Conservation (phyloP, 169 alveolate genomes). For the Plasmodium ovale region DNA sequence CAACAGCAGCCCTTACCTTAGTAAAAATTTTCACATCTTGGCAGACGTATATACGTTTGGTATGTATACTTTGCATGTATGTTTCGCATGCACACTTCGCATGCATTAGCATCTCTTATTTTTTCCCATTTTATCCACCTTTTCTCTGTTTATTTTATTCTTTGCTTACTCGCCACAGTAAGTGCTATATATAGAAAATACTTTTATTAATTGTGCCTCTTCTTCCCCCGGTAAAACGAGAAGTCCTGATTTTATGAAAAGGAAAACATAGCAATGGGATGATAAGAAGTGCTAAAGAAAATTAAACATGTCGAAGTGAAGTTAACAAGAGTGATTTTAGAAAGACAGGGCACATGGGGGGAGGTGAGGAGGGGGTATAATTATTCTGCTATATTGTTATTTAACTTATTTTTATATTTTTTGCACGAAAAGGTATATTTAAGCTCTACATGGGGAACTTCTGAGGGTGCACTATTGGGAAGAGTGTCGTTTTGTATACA, state of each 20-base stretch:
- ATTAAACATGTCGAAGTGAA: not conserved
- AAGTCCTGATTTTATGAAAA: conserved; percentile 17
- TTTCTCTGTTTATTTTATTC: too few relatives aligned
- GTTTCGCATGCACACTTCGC: not conserved
- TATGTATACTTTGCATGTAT: not conserved
- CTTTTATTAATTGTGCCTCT: conserved; percentile 47
- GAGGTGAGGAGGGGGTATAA: too few relatives aligned
- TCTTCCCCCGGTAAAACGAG: conserved; percentile 59
- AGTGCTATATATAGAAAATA: conserved; percentile 48
- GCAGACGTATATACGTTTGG: too few relatives aligned
- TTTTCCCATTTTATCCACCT: conserved; percentile 4
- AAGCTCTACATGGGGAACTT: too few relatives aligned
- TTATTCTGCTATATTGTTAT: too few relatives aligned
- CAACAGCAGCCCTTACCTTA: not conserved
- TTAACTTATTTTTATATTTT: too few relatives aligned
- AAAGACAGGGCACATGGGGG: too few relatives aligned
- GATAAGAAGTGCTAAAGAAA: not conserved
- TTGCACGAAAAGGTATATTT: too few relatives aligned
- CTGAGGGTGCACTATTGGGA: too few relatives aligned
- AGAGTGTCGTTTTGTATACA: too few relatives aligned
- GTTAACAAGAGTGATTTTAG: not conserved
- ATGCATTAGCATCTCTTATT: not conserved
- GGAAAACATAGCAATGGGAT: conserved; percentile 1
- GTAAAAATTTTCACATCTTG: not conserved
- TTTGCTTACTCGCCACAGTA: conserved; percentile 56